Conservation (phyloP, 306 rosid species). For the Luffa acutangula region DNA sequence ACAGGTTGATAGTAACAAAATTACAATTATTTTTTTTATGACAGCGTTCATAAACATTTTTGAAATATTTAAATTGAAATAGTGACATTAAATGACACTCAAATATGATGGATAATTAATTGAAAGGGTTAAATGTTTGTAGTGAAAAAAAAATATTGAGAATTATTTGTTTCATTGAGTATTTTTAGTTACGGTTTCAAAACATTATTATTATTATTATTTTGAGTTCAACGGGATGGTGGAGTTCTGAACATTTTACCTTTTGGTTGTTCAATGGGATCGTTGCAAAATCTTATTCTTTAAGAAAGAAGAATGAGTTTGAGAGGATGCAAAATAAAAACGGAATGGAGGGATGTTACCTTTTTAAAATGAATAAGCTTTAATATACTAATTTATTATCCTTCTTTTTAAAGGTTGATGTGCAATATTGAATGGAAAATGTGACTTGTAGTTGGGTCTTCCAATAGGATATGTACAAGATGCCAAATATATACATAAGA, state of each 20-base stretch:
- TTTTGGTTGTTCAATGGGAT: too few relatives aligned
- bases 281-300: neutral
- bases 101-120: neutral
- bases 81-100: neutral
- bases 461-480: neutral
- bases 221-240: too few relatives aligned
- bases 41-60: neutral
- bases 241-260: too few relatives aligned
- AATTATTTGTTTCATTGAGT: neutral
- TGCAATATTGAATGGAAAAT: neutral
- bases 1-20: neutral
- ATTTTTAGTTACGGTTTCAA: neutral
- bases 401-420: neutral
- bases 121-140: neutral
- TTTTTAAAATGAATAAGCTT: neutral
- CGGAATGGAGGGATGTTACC: neutral
- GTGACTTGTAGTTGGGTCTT: neutral
- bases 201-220: too few relatives aligned
- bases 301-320: neutral
- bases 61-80: neutral
- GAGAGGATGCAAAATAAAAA: neutral
- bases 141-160: neutral
- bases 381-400: neutral
- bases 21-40: neutral
- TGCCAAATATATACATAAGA: neutral